Evolutionary conservation across 129 eudicot genomes (phyloP).

Genomic region (Apium graveolens): DNA sequence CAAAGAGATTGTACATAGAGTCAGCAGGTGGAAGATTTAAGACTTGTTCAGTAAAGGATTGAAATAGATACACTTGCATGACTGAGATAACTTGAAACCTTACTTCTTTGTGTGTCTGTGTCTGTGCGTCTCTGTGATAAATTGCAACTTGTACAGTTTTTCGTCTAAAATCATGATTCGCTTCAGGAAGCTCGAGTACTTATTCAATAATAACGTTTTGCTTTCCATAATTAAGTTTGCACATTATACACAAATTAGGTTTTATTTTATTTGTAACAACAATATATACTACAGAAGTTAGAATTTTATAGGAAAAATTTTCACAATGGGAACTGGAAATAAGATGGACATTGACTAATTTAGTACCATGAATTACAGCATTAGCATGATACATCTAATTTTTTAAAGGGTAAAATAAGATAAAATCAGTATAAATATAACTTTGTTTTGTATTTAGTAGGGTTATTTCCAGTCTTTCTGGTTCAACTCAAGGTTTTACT

Average conservation of each 20-base stretch:
- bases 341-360: background rate
- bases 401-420: background rate
- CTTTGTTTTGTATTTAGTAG: background rate
- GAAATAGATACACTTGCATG: background rate
- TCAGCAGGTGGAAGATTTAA: background rate
- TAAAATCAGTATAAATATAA: background rate
- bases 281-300: background rate
- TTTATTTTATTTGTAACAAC: background rate
- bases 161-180: too few relatives aligned
- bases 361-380: background rate
- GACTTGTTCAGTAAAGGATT: background rate
- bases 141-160: background rate
- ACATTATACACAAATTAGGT: background rate
- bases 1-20: background rate
- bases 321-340: background rate
- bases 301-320: background rate
- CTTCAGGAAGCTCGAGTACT: background rate
- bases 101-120: background rate
- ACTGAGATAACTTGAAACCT: background rate
- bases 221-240: background rate
- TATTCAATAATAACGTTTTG: too few relatives aligned
- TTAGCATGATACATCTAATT: background rate
- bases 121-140: background rate
- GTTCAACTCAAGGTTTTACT: background rate
- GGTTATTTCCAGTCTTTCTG: background rate